phyloP scores from a whole-genome alignment of 176 grass and related monocot genomes.

The Cocos nucifera region DNA sequence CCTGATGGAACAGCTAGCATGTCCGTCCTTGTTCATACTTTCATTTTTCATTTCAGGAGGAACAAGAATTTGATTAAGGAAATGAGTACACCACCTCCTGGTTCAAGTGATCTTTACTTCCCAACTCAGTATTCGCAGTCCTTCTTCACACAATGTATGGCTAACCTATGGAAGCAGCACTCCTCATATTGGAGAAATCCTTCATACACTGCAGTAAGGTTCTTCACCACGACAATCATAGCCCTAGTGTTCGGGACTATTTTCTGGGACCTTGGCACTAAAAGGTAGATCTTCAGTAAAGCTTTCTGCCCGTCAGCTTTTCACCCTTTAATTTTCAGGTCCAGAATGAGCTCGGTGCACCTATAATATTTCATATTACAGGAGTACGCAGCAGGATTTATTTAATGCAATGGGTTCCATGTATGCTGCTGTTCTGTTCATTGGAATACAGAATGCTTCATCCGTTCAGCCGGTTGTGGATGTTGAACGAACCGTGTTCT shows the following conservation, averaged over 20 bases:
- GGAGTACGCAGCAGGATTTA: slow-evolving; percentile 39
- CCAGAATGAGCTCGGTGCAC: too few species aligned
- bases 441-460: slow-evolving; percentile 52
- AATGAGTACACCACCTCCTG: slow-evolving; percentile 35
- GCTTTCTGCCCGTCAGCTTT: too few species aligned
- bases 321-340: too few species aligned
- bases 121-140: slow-evolving; percentile 46
- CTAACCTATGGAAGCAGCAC: slow-evolving; percentile 79
- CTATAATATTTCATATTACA: slow-evolving; percentile 3
- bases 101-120: slow-evolving; percentile 67
- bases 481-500: slow-evolving; percentile 76
- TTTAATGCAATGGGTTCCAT: slow-evolving; percentile 89
- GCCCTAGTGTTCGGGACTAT: slow-evolving; percentile 68
- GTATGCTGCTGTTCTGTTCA: slow-evolving; percentile 58
- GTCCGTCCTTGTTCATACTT: background rate
- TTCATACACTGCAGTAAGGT: slow-evolving; percentile 63
- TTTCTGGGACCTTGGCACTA: slow-evolving; percentile 76
- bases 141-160: slow-evolving; percentile 52
- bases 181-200: slow-evolving; percentile 92
- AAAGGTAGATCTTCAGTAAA: slow-evolving; percentile 36
- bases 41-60: slow-evolving; percentile 37
- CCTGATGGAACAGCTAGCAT: background rate
- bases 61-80: slow-evolving; percentile 64
- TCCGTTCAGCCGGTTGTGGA: slow-evolving; percentile 84
- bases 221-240: slow-evolving; percentile 53